These are phyloP conservation scores for Neltuma alba DNA, from an alignment of 306 rosid genomes.

Conservation along the genomic window DNA sequence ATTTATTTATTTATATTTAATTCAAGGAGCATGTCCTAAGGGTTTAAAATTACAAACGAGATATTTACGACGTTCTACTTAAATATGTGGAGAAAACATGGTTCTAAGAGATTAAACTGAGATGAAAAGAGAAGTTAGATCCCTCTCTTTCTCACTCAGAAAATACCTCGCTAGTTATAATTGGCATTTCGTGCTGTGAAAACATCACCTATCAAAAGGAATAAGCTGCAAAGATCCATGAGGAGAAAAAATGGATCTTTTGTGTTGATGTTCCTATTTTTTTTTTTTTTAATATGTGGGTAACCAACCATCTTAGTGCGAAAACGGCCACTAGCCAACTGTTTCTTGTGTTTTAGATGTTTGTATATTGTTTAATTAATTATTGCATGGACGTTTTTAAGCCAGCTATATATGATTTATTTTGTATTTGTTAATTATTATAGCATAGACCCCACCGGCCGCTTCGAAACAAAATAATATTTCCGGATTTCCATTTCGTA, in stretches of 20 bases:
- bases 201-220: slow-evolving; percentile 28
- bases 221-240: slow-evolving; percentile 34
- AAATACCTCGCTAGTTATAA: slow-evolving; percentile 34
- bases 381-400: slow-evolving; percentile 17
- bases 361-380: slow-evolving; percentile 28
- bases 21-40: too few species aligned
- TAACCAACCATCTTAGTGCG: slow-evolving; percentile 70
- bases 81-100: too few species aligned
- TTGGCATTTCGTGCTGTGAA: slow-evolving; percentile 42
- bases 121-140: not conserved
- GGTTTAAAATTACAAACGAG: too few species aligned
- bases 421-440: slow-evolving; percentile 40
- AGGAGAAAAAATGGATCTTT: slow-evolving; percentile 41
- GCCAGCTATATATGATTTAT: slow-evolving; percentile 30
- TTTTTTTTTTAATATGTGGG: slow-evolving; percentile 49
- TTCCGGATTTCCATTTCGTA: slow-evolving; percentile 46
- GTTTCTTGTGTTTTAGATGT: slow-evolving; percentile 41
- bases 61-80: too few species aligned
- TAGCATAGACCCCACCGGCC: slow-evolving; percentile 65
- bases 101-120: too few species aligned
- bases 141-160: slow-evolving; percentile 27
- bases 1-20: too few species aligned
- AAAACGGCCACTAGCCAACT: slow-evolving; percentile 89
- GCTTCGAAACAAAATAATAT: slow-evolving; percentile 57
- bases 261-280: slow-evolving; percentile 44